phyloP scores from a whole-genome alignment of 495 filamentous ascomycete species.

The Margaritispora aquatica region DNA sequence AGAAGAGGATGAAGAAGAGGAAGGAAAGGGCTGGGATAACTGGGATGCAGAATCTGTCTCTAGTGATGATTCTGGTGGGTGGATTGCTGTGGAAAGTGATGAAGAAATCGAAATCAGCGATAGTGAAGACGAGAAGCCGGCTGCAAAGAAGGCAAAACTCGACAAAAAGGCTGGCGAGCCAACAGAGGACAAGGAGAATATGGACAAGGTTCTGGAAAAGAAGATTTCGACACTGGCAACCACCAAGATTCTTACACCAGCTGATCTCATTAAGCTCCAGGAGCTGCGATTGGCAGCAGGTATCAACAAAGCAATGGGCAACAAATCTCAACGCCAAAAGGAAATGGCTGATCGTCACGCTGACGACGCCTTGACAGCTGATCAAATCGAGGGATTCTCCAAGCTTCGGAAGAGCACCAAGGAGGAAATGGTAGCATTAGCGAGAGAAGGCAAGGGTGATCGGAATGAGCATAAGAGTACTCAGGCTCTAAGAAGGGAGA shows the following conservation, averaged over 20 bases:
- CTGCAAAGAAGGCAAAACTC: slow-evolving; percentile 53
- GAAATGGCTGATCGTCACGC: slow-evolving; percentile 54
- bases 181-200: slow-evolving; percentile 31
- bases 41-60: slow-evolving; percentile 83
- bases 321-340: slow-evolving; percentile 30
- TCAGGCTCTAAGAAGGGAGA: slow-evolving; percentile 70
- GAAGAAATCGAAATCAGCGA: slow-evolving; percentile 73
- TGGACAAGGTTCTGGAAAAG: slow-evolving; percentile 19
- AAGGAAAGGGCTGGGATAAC: slow-evolving; percentile 66
- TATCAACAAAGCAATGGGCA: slow-evolving; percentile 55
- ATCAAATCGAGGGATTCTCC: slow-evolving; percentile 76
- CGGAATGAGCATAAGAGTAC: slow-evolving; percentile 75
- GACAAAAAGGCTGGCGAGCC: slow-evolving; percentile 8
- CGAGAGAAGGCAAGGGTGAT: slow-evolving; percentile 66
- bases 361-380: slow-evolving; percentile 81
- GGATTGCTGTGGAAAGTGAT: slow-evolving; percentile 87
- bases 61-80: slow-evolving; percentile 73
- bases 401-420: slow-evolving; percentile 63
- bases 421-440: slow-evolving; percentile 75
- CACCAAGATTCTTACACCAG: slow-evolving; percentile 82
- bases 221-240: slow-evolving; percentile 68
- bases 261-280: slow-evolving; percentile 84
- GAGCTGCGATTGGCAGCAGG: slow-evolving; percentile 73
- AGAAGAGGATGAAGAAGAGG: slow-evolving; percentile 44
- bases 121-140: slow-evolving; percentile 59